Evolutionary conservation across 257 asterid species (phyloP).

Genomic region (Primulina huaijiensis): DNA sequence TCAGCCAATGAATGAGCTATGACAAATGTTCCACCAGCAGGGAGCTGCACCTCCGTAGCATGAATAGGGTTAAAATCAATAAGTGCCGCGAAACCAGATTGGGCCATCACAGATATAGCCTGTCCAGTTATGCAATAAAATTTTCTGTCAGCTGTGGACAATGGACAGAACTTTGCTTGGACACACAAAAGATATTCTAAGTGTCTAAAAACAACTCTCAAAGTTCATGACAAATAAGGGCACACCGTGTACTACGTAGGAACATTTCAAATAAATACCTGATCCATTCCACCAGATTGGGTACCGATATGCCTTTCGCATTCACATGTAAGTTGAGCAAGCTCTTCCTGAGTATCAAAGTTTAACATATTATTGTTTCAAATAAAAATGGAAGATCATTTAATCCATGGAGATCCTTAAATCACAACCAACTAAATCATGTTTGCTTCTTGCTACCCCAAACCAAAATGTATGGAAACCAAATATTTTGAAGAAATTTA

Average conservation of each 20-base stretch:
- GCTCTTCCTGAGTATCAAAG: conserved; percentile 62
- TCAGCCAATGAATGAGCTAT: conserved; percentile 92
- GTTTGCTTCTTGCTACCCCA: no score
- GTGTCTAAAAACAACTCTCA: no score
- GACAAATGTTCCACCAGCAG: conserved; percentile 78
- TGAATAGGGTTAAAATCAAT: conserved; percentile 94
- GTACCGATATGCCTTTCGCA: conserved; percentile 98
- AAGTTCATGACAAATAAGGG: no score
- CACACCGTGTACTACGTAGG: no score
- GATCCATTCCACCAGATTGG: conserved; percentile 99
- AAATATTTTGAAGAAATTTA: neutral
- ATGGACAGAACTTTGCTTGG: no score
- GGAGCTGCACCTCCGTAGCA: conserved; percentile 88
- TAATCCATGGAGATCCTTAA: no score
- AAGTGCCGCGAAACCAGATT: conserved; percentile 88
- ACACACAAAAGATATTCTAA: no score
- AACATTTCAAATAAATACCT: conserved; percentile 38
- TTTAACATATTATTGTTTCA: no score
- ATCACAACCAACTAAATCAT: no score
- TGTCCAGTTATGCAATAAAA: conserved; percentile 28
- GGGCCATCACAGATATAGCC: conserved; percentile 97
- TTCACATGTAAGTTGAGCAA: conserved; percentile 93
- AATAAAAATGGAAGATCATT: no score
- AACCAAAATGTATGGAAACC: neutral
- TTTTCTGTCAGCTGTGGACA: neutral